Conservation (phyloP, 2,329 filamentous ascomycete genomes). For the Diaporthe destruens region DNA sequence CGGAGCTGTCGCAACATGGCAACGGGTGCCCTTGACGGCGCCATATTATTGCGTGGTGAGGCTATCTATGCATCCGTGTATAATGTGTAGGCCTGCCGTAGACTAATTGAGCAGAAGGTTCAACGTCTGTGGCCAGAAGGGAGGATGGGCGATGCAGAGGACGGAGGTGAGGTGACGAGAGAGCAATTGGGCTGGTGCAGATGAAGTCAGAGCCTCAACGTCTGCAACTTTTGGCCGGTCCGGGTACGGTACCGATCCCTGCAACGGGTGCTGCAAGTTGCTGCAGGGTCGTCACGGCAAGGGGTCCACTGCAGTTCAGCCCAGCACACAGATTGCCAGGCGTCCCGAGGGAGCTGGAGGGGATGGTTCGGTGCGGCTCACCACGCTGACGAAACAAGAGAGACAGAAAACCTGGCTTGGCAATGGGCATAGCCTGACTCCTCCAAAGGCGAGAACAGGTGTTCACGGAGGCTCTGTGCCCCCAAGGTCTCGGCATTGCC, state of each 20-base stretch:
- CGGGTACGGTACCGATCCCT: conserved; percentile 15
- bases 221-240: conserved; percentile 22
- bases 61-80: background rate
- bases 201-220: conserved; percentile 29
- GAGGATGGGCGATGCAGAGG: background rate
- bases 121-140: background rate
- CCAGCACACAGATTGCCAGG: background rate
- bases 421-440: background rate
- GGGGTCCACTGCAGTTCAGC: conserved; percentile 11
- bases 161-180: background rate
- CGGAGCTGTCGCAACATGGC: conserved; percentile 33
- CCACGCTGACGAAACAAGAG: background rate
- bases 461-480: conserved; percentile 8
- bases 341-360: conserved; percentile 10
- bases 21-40: conserved; percentile 39
- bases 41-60: conserved; percentile 23
- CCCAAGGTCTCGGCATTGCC: conserved; percentile 1
- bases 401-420: background rate
- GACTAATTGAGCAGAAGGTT: background rate
- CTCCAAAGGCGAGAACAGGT: background rate
- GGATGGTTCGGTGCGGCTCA: conserved; percentile 4
- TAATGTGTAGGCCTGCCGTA: background rate
- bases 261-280: conserved; percentile 1
- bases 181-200: background rate
- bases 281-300: conserved; percentile 19